Evolutionary conservation across 2,329 filamentous ascomycete genomes (phyloP), one percentile per base, ranked within the genome.

Genomic region (Pseudogymnoascus sp.): DNA sequence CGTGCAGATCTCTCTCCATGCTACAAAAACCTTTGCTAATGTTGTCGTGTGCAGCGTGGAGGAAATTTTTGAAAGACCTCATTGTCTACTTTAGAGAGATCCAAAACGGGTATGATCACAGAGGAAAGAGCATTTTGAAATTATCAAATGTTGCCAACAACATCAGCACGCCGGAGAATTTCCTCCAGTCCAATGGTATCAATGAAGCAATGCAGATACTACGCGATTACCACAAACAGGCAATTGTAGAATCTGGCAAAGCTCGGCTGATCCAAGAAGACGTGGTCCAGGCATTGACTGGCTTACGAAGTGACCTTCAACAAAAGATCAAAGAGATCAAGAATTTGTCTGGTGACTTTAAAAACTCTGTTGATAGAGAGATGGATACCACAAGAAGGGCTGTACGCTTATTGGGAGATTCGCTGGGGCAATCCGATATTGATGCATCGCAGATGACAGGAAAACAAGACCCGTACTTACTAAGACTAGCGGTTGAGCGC

Each of bases 321-420:
- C 91, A 95, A 73, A 99, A 99, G 78, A 96, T 96, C 74, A 99
- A 97, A 75, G 94, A 99, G 76, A 99, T 99, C 78, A 96, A 96
- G 77, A 88, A 86, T 67, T 79, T 99, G 13, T 89, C 91, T 5
- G 89, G 92, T 13, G 94, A 99, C 74, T 99, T 99, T 77, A 96
- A 96, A 77, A 99, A 96, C 72, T 89, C 88, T 0, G 92, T 99
- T 8, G 91, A 96, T 27, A 96, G 93, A 77, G 94, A 97, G 75
- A 93, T 96, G 79, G 92, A 97, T 18, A 79, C 74, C 15, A 97
- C 94, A 0, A 83, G 87, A 64, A 90, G 86, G 72, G 87, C 88
- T 13, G 90, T 97, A 27, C 86, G 87, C 60, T 81, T 85, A 33
- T 79, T 97, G n/a, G 87, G 94, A 66, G 92, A 97, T 64, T 83